phyloP scores from a whole-genome alignment of 2,329 filamentous ascomycete genomes.

The Harringtonia aguacate region DNA sequence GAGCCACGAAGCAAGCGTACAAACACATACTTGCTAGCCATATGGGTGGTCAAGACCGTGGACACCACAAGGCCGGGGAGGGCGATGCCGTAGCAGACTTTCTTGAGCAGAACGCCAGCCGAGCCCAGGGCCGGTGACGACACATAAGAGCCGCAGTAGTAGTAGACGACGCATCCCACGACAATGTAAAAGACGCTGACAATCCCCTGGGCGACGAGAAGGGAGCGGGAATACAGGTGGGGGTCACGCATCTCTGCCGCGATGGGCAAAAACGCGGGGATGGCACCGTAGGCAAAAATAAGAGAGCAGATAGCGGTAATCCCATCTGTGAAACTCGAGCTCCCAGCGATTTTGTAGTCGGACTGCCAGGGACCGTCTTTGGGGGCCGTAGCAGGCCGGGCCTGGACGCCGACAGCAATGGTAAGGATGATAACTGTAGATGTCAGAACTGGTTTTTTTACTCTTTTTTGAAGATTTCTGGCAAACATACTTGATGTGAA shows the following conservation, averaged over 20 bases:
- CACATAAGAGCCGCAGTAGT: constrained; percentile 51
- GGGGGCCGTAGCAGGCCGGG: constrained; percentile 45
- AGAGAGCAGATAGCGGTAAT: constrained; percentile 47
- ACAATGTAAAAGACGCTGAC: constrained; percentile 45
- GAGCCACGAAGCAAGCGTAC: constrained; percentile 19
- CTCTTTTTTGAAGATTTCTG: not conserved
- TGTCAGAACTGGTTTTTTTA: not conserved
- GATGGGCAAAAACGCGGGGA: constrained; percentile 50
- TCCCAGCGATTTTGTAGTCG: constrained; percentile 43
- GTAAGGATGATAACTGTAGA: constrained; percentile 32
- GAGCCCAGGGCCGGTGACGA: constrained; percentile 50
- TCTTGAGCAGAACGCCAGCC: constrained; percentile 48
- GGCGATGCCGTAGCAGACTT: constrained; percentile 48
- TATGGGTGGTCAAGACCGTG: constrained; percentile 18
- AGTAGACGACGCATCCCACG: constrained; percentile 49
- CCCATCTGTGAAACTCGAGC: constrained; percentile 46
- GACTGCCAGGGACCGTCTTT: constrained; percentile 36
- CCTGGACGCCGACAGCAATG: constrained; percentile 44
- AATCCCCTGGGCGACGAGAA: constrained; percentile 1
- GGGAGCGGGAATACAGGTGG: constrained; percentile 7
- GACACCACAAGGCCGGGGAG: constrained; percentile 40
- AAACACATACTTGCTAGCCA: constrained; percentile 18
- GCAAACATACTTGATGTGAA: constrained; percentile 30
- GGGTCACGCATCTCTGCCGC: constrained; percentile 55
- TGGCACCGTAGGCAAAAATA: constrained; percentile 50